Conservation (phyloP, 352 stramenopile genomes). For the Peronospora belbahrii region DNA sequence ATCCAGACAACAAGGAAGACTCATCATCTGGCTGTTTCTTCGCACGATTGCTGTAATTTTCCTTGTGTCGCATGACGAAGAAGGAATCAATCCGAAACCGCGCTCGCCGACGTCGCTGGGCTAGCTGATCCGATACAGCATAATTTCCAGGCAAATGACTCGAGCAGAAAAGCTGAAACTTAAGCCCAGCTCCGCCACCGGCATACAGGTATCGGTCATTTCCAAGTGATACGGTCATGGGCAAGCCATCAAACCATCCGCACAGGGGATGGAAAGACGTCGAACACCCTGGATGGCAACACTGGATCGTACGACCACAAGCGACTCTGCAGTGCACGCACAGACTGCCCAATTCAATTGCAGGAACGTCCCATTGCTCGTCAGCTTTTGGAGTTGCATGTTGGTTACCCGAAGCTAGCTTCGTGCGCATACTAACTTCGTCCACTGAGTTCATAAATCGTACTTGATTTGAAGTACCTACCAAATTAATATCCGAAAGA, state of each 20-base stretch:
- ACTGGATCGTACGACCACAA: constrained; percentile 67
- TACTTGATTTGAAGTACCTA: constrained; percentile 28
- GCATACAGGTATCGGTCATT: constrained; percentile 56
- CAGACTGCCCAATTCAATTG: constrained; percentile 30
- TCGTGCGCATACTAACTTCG: constrained; percentile 44
- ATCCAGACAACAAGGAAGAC: constrained; percentile 39
- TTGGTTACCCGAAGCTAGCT: constrained; percentile 11
- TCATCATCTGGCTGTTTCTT: constrained; percentile 17
- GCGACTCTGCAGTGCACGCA: constrained; percentile 71
- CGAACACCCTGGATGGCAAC: constrained; percentile 41
- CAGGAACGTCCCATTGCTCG: constrained; percentile 9
- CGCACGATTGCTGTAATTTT: constrained; percentile 16
- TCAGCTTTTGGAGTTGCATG: constrained; percentile 5
- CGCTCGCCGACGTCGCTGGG: constrained; percentile 40
- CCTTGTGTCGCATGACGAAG: constrained; percentile 57
- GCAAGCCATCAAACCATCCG: constrained; percentile 74
- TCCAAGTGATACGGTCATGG: constrained; percentile 53
- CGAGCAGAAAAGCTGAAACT: constrained; percentile 59
- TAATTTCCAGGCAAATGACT: constrained; percentile 49
- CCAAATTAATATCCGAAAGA: constrained; percentile 70
- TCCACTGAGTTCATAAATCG: constrained; percentile 52
- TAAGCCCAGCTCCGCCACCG: constrained; percentile 60
- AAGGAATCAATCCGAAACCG: constrained; percentile 73
- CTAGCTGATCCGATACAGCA: constrained; percentile 30
- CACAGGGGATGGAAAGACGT: constrained; percentile 81